Percentiles rank a stretch among this genome's conserved stretches.
Evolutionary conservation across 306 rosid genomes (phyloP).

Genomic region (Fagus sylvatica): DNA sequence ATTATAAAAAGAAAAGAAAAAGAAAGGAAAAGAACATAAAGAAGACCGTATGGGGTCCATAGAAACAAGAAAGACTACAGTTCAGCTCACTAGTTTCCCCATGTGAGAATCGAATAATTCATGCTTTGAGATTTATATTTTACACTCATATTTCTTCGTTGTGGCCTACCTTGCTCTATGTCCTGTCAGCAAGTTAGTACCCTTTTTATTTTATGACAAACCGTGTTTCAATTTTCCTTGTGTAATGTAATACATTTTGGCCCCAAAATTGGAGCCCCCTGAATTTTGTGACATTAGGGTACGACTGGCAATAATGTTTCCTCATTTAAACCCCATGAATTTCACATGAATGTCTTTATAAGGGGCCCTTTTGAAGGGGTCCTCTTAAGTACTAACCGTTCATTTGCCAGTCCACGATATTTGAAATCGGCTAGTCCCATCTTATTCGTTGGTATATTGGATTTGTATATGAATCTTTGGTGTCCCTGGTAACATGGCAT

Average conservation of each 20-base stretch:
- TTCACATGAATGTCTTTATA: constrained; percentile 28
- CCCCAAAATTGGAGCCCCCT: constrained; percentile 6
- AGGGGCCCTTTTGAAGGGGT: neutral
- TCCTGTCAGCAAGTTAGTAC: constrained; percentile 1
- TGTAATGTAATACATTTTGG: constrained; percentile 11
- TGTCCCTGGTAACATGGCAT: neutral
- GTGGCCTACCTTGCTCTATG: constrained; percentile 27
- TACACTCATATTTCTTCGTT: neutral
- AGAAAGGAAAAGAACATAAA: constrained; percentile 33
- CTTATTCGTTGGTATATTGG: neutral
- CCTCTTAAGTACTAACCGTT: neutral
- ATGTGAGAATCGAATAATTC: constrained; percentile 56
- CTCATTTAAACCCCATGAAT: constrained; percentile 22
- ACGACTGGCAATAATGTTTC: constrained; percentile 34
- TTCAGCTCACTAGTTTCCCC: constrained; percentile 61
- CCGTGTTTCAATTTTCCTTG: constrained; percentile 5
- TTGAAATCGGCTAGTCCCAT: neutral
- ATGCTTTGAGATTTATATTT: constrained; percentile 2
- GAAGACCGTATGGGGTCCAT: constrained; percentile 39
- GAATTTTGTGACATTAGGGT: neutral
- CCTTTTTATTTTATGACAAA: neutral
- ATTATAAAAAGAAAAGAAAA: constrained; percentile 16
- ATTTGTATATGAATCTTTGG: neutral
- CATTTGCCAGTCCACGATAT: constrained; percentile 30
- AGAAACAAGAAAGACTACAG: constrained; percentile 40